Evolutionary conservation across 345 rosid genomes (phyloP).

Genomic region (Eucalyptus tenuipes): DNA sequence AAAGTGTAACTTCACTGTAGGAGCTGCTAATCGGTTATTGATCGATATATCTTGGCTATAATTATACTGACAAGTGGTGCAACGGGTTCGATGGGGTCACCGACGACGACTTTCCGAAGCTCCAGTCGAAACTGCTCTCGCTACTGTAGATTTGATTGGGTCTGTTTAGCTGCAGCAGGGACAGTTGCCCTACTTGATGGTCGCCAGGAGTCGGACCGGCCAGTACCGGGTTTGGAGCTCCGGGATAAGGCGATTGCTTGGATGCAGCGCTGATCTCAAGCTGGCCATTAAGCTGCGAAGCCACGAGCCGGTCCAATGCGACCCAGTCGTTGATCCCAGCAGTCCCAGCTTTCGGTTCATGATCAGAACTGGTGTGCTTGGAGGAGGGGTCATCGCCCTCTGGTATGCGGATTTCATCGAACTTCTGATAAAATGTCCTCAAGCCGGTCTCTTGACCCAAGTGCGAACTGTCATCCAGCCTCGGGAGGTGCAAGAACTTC

Average conservation of each 20-base stretch:
- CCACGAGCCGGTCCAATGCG: slow-evolving; percentile 72
- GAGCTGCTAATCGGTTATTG: not conserved
- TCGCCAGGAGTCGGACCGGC: not conserved
- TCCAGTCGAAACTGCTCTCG: slow-evolving; percentile 49
- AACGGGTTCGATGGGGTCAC: slow-evolving; percentile 53
- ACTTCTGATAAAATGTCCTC: not conserved
- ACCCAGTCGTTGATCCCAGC: slow-evolving; percentile 51
- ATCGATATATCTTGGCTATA: not conserved
- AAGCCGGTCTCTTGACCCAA: not conserved
- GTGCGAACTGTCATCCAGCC: slow-evolving; percentile 22
- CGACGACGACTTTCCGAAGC: slow-evolving; percentile 45
- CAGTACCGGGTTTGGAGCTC: not conserved
- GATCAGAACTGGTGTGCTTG: not conserved
- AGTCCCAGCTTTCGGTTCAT: not conserved
- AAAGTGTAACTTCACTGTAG: not conserved
- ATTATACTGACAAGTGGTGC: slow-evolving; percentile 62
- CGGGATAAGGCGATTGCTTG: not conserved
- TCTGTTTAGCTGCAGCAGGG: not conserved
- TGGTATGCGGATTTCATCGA: slow-evolving; percentile 25
- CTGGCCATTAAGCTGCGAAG: slow-evolving; percentile 84
- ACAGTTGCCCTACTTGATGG: not conserved
- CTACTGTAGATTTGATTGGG: not conserved
- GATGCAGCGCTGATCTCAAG: slow-evolving; percentile 22
- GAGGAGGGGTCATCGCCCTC: slow-evolving; percentile 2
- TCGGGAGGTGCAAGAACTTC: slow-evolving; percentile 61